These are phyloP conservation scores for Heracleum sosnowskyi DNA, from an alignment of 129 eudicot genomes.

Conservation along the genomic window DNA sequence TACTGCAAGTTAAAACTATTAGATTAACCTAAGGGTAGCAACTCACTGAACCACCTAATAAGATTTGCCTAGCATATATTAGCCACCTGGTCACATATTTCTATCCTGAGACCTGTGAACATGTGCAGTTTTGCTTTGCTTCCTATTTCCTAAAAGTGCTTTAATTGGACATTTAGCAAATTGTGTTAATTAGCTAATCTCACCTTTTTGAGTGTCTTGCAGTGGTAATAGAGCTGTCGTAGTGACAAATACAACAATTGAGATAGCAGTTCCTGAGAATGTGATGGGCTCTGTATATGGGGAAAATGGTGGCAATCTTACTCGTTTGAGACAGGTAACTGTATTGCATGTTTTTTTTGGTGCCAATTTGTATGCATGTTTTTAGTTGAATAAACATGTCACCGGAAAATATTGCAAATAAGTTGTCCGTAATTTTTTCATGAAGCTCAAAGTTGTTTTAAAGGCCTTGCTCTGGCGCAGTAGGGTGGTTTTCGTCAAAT, in stretches of 20 bases:
- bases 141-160: background rate
- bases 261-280: constrained; percentile 49
- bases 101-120: background rate
- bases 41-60: background rate
- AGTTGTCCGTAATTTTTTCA: background rate
- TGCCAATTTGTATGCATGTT: background rate
- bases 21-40: background rate
- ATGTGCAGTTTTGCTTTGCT: background rate
- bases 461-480: background rate
- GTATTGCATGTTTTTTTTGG: background rate
- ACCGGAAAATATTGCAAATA: background rate
- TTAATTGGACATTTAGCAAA: background rate
- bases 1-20: no score
- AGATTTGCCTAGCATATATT: background rate
- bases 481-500: background rate
- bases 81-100: background rate
- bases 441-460: background rate
- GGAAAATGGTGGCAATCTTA: constrained; percentile 64
- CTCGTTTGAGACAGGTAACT: constrained; percentile 59
- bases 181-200: background rate
- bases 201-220: constrained; percentile 12
- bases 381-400: background rate
- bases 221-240: constrained; percentile 53
- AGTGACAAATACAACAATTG: constrained; percentile 58
- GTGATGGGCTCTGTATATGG: constrained; percentile 50